A percentile compares a stretch with the other conserved stretches of the same genome.
Conservation (phyloP, 2,329 filamentous ascomycete species). For the Epichloe gansuensis region DNA sequence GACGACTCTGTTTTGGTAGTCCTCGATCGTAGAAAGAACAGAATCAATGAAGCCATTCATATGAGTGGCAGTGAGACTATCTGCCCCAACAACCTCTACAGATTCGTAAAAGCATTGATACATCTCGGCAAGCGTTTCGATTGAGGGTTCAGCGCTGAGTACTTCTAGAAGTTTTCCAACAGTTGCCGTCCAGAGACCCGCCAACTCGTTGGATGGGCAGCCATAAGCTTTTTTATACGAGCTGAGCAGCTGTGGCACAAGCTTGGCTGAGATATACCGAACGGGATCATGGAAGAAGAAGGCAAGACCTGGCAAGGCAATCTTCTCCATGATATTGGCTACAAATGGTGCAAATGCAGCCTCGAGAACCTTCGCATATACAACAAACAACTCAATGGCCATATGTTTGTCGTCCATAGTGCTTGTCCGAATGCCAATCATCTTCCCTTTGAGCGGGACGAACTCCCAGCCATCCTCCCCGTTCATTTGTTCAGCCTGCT, state of each 20-base stretch:
- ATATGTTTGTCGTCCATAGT: conserved; percentile 98
- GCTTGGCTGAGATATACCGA: conserved; percentile 84
- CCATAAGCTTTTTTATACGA: conserved; percentile 91
- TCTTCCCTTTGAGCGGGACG: conserved; percentile 91
- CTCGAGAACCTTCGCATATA: conserved; percentile 94
- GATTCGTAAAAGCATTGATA: conserved; percentile 99
- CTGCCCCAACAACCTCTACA: conserved; percentile 81
- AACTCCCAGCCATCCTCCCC: conserved; percentile 97
- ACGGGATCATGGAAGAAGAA: conserved; percentile 99
- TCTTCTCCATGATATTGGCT: conserved; percentile 87
- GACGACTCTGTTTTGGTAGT: conserved; percentile 80
- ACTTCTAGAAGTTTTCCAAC: conserved; percentile 89
- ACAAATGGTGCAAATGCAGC: conserved; percentile 86
- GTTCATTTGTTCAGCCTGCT: conserved; percentile 82
- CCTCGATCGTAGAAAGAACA: conserved; percentile 73
- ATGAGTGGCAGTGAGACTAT: conserved; percentile 63
- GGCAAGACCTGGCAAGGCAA: conserved; percentile 80
- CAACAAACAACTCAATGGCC: conserved; percentile 95
- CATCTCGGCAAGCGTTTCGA: conserved; percentile 96
- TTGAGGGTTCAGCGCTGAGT: conserved; percentile 81
- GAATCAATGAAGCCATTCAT: conserved; percentile 82
- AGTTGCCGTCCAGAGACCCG: conserved; percentile 71
- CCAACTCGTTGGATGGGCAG: conserved; percentile 62
- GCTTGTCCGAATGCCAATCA: conserved; percentile 95
- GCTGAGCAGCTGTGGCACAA: conserved; percentile 83